Evolutionary conservation across 208 protist genomes (phyloP), one percentile per base, ranked within the genome.

Genomic region (Perkinsela sp.): DNA sequence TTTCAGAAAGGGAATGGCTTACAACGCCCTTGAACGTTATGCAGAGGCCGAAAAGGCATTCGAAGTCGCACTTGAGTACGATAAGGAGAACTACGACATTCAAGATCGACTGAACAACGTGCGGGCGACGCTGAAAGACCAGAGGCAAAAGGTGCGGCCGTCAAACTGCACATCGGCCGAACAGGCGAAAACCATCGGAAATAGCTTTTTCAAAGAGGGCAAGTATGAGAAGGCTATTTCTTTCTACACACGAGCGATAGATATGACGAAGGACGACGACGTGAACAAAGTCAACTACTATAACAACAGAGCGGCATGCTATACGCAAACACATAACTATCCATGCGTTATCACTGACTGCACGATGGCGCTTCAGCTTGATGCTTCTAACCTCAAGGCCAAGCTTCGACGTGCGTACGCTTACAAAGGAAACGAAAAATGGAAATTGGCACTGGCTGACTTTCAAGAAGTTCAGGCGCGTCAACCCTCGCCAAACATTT

Each of bases 191-290:
- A 32, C 30, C 13, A 81, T 92, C 30, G 89, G 89, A 68, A 91
- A 91, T 75, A 89, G 84, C 0, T 73, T 91, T 69, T 93, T 93
- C 75, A 74, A 72, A 30, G 73, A 82, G 28, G 89, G 86, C 65
- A 90, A 87, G 66, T 93, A 92, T 77, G 89, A 93, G 66, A 73
- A 77, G 28, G 89, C 89, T 0, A 81, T 77, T 13, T 67, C 73
- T 65, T 92, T 90, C 75, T 93, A 93, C 86, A 77, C 80, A 28
- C 81, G 85, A 68, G 89, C 89, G 1, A 88, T 92, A 69, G 86
- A 90, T 30, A 80, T 93, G 66, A 72, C 84, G 68, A 75, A 71
- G 32, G 70, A 71, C 2, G 68, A 30, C 6, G 67, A 70, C 66
- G 76, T 75, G 66, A 70, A 74, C 16, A 87, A 89, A 78, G 84